phyloP scores from a whole-genome alignment of 1,284 basidiomycete species.

The Erythrobasidium hasegawianum region DNA sequence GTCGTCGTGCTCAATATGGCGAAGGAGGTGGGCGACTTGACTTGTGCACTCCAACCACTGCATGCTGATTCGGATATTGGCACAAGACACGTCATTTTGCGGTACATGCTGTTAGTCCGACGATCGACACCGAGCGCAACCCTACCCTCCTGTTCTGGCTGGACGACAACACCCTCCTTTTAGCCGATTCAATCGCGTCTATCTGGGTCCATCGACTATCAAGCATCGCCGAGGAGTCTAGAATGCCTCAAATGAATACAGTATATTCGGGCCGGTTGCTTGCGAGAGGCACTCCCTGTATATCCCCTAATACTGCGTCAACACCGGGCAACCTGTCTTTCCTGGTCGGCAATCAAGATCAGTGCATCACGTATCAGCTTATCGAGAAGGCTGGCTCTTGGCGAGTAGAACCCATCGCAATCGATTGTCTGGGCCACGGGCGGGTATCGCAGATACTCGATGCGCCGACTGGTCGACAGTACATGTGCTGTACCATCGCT shows the following conservation, averaged over 20 bases:
- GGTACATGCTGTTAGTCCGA: neutral
- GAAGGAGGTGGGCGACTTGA: too few relatives aligned
- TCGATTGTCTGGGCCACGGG: constrained; percentile 5
- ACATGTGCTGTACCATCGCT: constrained; percentile 7
- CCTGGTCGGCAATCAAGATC: constrained; percentile 15
- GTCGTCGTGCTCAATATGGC: too few relatives aligned
- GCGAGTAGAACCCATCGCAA: neutral
- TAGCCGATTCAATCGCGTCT: constrained; percentile 10
- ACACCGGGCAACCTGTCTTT: neutral
- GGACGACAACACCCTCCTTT: constrained; percentile 1
- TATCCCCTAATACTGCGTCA: neutral
- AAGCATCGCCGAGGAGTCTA: too few relatives aligned
- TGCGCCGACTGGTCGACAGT: neutral
- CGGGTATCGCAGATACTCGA: constrained; percentile 9
- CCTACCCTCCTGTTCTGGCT: constrained; percentile 17
- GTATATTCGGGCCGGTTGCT: neutral
- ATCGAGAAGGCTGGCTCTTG: neutral
- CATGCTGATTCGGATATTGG: too few relatives aligned
- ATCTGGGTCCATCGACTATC: constrained; percentile 7
- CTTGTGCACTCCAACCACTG: too few relatives aligned
- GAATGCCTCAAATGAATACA: neutral
- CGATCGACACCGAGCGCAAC: neutral
- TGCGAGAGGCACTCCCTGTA: neutral
- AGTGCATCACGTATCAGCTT: constrained; percentile 3
- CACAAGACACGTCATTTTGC: too few relatives aligned